Evolutionary conservation across 2,329 filamentous ascomycete genomes (phyloP).

Genomic region (Sporothrix brunneoviolacea): DNA sequence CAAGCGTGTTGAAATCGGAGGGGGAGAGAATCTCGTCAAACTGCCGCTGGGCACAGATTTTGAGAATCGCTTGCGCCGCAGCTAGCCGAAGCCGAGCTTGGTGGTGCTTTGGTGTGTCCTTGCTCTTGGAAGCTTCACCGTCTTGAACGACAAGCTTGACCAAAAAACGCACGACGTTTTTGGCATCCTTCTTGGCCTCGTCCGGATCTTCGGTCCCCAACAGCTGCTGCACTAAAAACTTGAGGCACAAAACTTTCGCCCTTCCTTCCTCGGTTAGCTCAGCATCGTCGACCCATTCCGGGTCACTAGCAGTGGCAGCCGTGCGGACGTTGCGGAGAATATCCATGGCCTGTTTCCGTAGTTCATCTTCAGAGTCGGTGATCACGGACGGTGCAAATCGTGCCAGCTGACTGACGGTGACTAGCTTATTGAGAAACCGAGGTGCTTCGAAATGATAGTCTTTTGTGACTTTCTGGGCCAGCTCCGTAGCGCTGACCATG

Average conservation of each 20-base stretch:
- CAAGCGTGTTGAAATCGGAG: constrained; percentile 71
- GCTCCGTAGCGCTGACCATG: constrained; percentile 74
- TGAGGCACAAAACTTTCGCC: constrained; percentile 77
- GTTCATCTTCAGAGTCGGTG: constrained; percentile 66
- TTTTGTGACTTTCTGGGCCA: constrained; percentile 69
- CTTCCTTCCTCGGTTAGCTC: constrained; percentile 72
- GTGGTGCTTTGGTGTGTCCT: constrained; percentile 70
- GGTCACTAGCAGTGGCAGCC: constrained; percentile 21
- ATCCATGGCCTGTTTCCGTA: constrained; percentile 70
- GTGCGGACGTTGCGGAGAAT: constrained; percentile 66
- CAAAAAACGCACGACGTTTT: constrained; percentile 64
- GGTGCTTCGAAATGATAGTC: constrained; percentile 65
- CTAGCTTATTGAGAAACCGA: constrained; percentile 69
- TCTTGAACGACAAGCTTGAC: constrained; percentile 67
- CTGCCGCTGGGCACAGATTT: constrained; percentile 69
- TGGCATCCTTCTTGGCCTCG: constrained; percentile 45
- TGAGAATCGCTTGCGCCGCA: constrained; percentile 74
- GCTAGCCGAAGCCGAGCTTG: constrained; percentile 73
- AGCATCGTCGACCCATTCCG: constrained; percentile 57
- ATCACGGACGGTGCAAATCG: constrained; percentile 67
- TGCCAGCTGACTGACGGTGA: constrained; percentile 67
- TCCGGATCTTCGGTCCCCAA: constrained; percentile 51
- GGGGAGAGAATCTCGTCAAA: constrained; percentile 71
- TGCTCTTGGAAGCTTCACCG: constrained; percentile 72
- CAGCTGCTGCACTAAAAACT: constrained; percentile 78